Evolutionary conservation across 2,329 filamentous ascomycete species (phyloP), one percentile per base, ranked within the genome.

Genomic region (Alternaria novae-zelandiae): DNA sequence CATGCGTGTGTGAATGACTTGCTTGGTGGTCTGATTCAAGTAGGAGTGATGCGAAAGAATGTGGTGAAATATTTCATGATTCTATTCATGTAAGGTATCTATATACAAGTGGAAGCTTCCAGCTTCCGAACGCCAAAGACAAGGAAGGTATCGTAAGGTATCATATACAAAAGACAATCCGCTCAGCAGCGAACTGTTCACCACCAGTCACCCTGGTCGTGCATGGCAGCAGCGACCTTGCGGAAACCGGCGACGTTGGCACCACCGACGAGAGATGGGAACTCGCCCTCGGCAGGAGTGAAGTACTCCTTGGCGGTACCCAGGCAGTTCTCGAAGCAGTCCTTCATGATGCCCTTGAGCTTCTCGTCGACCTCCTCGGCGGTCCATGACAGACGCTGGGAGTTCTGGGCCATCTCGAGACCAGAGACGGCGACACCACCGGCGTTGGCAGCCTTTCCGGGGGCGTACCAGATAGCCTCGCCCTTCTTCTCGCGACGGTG

Each of bases 331-430:
- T 91, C 86, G 86, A 98, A 99, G 81, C 92, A 95, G 70, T 89
- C 87, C 86, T 95, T 91, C 96, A 99, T 99, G 84, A 98, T 98
- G 74, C 82, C 86, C 87, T 96, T 94, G 78, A 99, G 90, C 84
- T 93, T 93, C 73, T 86, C 84, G 83, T 98, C 95, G 70, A 98
- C 96, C 85, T 97, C 91, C 86, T 97, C 92, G 50, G 86, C 78
- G 26, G 92, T 92, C 96, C 96, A 99, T 77, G 84, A 87, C 70
- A 97, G 86, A 65, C 95, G 91, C 82, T 90, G 83, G 70, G 91
- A 95, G 89, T 99, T 98, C 89, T 99, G 96, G 8, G 95, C 94
- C 96, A 99, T 99, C 88, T 99, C 96, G 47, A 99, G 89, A 74
- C 96, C 96, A 3, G 94, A 97, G 44, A 99, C 96, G 61, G 96